Base-by-base conservation (phyloP, 257 asterid genomes). In the Ophiorrhiza pumila region DNA sequence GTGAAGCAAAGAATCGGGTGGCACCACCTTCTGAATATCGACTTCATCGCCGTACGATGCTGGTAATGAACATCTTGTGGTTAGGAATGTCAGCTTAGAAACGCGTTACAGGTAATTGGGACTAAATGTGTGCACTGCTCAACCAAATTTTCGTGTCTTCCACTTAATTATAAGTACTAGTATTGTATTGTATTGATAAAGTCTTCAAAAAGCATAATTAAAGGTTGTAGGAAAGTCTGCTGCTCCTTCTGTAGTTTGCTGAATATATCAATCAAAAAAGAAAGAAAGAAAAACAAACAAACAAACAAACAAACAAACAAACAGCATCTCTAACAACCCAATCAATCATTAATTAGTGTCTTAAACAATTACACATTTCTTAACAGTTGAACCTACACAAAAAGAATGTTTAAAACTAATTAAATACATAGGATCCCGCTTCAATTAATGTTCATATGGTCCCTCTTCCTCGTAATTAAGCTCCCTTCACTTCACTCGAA, bases 261-360 rank as follows among this genome's bases (percentile, higher is more conserved):
- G 57, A 60, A 71, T 57, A 60, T 59, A 46, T 52, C 68, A 65
- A 71, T 59, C 42, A 31, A 57, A 57, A 57, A 11, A 15, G 25
- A 23, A 55, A 55, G 0, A 52, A 52, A 52, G 9, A 22, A 43
- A 68, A 66, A 61, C 74, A 68, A 71, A 35, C 42, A 37, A 37
- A 6, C 3, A 63, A 32, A 27, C 35, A 37, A 20, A 63, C 39
- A 49, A 63, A 63, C 31, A 49, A 64, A 42, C 74, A 68, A 67
- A 68, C 35, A 81, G 81, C 84, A 76, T 80, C 85, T 78, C 85
- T 71, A 83, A 80, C 91, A 50, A 80, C 83, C 80, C 84, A 86
- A 83, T 82, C 80, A 86, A n/a, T n/a, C n/a, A n/a, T n/a, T n/a
- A n/a, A n/a, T 86, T 81, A 60, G 65, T 20, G 13, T 50, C 64